A percentile compares a stretch with the other conserved stretches of the same genome.
Evolutionary conservation across 2,329 filamentous ascomycete species (phyloP).

Genomic region (Fusarium euwallaceae): DNA sequence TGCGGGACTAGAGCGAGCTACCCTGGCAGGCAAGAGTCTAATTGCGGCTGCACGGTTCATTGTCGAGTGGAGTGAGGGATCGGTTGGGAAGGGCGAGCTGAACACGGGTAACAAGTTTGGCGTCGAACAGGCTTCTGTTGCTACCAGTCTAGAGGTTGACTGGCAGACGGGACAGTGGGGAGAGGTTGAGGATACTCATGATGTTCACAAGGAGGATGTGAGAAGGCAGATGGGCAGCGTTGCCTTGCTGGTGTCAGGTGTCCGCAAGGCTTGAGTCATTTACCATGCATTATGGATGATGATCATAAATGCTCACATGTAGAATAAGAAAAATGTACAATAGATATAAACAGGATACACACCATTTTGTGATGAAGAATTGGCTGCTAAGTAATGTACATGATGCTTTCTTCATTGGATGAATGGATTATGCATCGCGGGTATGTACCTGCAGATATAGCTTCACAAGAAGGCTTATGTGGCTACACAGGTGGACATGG

Average conservation of each 20-base stretch:
- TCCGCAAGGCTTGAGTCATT: conserved; percentile 46
- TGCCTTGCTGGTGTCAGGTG: conserved; percentile 81
- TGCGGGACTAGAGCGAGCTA: conserved; percentile 85
- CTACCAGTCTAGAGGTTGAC: conserved; percentile 84
- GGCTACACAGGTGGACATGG: background rate
- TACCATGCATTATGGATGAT: background rate
- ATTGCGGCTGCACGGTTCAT: conserved; percentile 82
- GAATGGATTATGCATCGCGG: background rate
- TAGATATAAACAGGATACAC: conserved; percentile 11
- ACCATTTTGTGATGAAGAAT: background rate
- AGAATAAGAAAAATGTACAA: conserved; percentile 36
- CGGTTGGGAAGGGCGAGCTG: conserved; percentile 62
- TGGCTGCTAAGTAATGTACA: background rate
- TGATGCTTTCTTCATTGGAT: background rate
- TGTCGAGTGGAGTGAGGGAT: conserved; percentile 87
- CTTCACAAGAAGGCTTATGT: background rate
- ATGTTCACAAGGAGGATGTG: conserved; percentile 93
- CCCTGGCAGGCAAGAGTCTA: conserved; percentile 89
- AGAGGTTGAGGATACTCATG: conserved; percentile 97
- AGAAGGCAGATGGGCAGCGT: conserved; percentile 89
- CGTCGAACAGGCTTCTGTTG: conserved; percentile 83
- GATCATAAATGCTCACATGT: conserved; percentile 18
- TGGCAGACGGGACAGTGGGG: conserved; percentile 96
- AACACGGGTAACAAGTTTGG: conserved; percentile 68
- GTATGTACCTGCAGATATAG: background rate